Conservation (phyloP, 1,139 yeast genomes). For the Blastobotrys ciferrii region DNA sequence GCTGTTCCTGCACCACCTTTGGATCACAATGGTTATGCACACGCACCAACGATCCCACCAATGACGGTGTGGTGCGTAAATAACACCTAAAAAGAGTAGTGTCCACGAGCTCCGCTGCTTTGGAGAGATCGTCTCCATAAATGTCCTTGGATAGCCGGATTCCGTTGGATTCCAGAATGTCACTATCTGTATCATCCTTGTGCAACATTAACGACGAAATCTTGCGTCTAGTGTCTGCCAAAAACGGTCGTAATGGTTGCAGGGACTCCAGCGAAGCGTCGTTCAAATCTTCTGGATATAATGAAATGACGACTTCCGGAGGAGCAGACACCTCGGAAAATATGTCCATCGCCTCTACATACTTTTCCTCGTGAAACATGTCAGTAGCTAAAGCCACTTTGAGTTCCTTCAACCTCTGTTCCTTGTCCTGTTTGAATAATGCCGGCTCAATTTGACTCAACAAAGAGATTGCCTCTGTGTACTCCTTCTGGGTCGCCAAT, state of each 20-base stretch:
- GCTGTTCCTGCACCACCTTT: slow-evolving; percentile 54
- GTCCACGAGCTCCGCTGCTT: slow-evolving; percentile 59
- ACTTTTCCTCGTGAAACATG: slow-evolving; percentile 36
- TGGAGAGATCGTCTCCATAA: slow-evolving; percentile 34
- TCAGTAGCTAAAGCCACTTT: slow-evolving; percentile 44
- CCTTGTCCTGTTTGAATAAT: slow-evolving; percentile 34
- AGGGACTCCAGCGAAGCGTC: slow-evolving; percentile 19
- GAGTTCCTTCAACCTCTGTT: slow-evolving; percentile 43
- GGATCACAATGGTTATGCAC: slow-evolving; percentile 73
- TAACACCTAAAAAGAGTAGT: slow-evolving; percentile 79
- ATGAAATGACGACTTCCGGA: slow-evolving; percentile 49
- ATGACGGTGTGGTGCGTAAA: slow-evolving; percentile 59
- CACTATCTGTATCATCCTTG: slow-evolving; percentile 19
- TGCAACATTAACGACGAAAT: slow-evolving; percentile 34
- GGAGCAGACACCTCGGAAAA: slow-evolving; percentile 58
- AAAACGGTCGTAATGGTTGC: slow-evolving; percentile 12
- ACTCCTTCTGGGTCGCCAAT: slow-evolving; percentile 23
- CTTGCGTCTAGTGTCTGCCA: slow-evolving; percentile 52
- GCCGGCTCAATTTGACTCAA: slow-evolving; percentile 38
- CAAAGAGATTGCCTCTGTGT: slow-evolving; percentile 46
- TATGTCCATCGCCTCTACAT: slow-evolving; percentile 43
- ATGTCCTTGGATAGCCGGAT: slow-evolving; percentile 30
- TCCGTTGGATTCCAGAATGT: slow-evolving; percentile 29
- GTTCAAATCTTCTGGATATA: slow-evolving; percentile 44
- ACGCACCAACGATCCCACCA: slow-evolving; percentile 80